These are phyloP conservation scores for Piromyces finnis DNA, from an alignment of 192 early-diverging fungal species.

Conservation along the genomic window DNA sequence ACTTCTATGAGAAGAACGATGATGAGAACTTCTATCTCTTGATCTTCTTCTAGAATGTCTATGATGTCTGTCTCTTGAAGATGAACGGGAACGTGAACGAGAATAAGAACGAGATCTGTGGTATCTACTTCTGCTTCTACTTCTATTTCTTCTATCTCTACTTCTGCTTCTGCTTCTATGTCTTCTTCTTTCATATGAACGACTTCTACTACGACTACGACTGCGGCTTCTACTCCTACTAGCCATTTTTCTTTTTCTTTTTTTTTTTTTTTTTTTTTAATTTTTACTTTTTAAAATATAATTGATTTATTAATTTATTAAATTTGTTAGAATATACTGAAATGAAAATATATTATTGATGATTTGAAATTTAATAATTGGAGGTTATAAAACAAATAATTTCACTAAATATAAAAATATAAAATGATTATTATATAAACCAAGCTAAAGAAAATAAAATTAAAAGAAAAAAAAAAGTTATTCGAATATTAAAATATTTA, in stretches of 20 bases:
- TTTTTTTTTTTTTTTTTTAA: no score
- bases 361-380: no score
- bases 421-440: no score
- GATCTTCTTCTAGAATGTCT: neutral
- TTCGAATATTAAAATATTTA: no score
- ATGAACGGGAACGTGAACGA: neutral
- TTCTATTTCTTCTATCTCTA: neutral
- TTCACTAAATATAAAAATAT: no score
- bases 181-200: neutral
- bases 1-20: neutral
- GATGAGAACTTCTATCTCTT: neutral
- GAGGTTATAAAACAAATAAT: no score
- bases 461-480: no score
- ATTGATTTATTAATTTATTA: no score
- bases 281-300: no score
- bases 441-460: no score
- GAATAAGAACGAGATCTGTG: neutral
- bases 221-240: neutral
- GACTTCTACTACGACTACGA: neutral
- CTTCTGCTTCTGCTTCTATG: neutral
- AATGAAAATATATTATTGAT: no score
- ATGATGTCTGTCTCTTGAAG: neutral
- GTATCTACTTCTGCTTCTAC: neutral
- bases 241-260: neutral
- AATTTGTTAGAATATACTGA: no score